Evolutionary conservation across 495 filamentous ascomycete genomes (phyloP).

Genomic region (Hyaloscypha hepaticicola): DNA sequence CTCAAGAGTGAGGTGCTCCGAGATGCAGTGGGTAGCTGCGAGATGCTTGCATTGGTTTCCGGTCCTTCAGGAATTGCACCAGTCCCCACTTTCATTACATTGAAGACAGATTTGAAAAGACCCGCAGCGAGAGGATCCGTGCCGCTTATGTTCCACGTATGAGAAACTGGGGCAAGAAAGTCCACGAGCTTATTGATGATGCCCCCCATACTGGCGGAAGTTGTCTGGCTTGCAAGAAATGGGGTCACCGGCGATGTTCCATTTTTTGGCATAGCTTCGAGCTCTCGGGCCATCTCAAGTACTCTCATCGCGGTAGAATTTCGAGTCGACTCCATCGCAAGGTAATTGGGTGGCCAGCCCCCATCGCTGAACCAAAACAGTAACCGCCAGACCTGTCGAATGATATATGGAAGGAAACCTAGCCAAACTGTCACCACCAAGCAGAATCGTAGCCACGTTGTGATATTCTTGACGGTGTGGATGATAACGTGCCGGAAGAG

Average conservation of each 20-base stretch:
- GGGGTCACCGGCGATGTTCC: conserved; percentile 45
- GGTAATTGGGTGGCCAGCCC: conserved; percentile 53
- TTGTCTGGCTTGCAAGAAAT: conserved; percentile 38
- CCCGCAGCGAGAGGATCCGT: conserved; percentile 46
- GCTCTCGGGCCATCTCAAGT: conserved; percentile 23
- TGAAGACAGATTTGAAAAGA: conserved; percentile 25
- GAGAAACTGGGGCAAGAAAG: conserved; percentile 41
- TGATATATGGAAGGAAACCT: conserved; percentile 82
- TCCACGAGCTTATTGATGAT: conserved; percentile 19
- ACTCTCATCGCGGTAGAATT: conserved; percentile 20
- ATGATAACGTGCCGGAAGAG: conserved; percentile 73
- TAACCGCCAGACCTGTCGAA: conserved; percentile 86
- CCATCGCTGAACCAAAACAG: conserved; percentile 96
- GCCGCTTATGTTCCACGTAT: conserved; percentile 43
- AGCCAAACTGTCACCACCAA: conserved; percentile 89
- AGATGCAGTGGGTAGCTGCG: conserved; percentile 8
- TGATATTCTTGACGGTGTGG: conserved; percentile 65
- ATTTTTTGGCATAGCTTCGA: conserved; percentile 24
- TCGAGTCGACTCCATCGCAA: neutral
- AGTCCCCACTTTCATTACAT: conserved; percentile 23
- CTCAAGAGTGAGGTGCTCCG: conserved; percentile 59
- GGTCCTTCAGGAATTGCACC: conserved; percentile 7
- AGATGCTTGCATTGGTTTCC: conserved; percentile 3
- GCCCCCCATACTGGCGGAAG: conserved; percentile 27
- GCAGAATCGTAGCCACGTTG: conserved; percentile 73